Base-by-base conservation (phyloP, 306 rosid genomes). In the Erythrophleum fordii region DNA sequence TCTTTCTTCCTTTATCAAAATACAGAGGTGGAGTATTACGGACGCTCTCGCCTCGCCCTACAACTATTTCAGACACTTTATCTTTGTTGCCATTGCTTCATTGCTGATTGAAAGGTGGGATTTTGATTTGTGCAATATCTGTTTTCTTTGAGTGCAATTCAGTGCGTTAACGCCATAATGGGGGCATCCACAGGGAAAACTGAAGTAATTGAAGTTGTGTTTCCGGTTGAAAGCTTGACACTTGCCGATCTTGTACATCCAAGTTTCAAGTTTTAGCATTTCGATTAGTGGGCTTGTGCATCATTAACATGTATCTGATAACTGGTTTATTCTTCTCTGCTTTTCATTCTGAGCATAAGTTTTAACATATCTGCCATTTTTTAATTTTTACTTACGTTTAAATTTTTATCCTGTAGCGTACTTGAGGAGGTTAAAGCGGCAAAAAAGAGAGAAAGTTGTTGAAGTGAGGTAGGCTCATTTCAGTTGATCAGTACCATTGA, bases 251-350 rank as follows among this genome's bases (percentile, higher is more conserved):
- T 74, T 75, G 65, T 25, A 75, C 45, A 61, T 61, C 26, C 31
- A 56, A n/a, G 60, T 71, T 78, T 13, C 35, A 58, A 58, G 48
- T 78, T 65, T 37, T 28, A 42, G 69, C 77, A 75, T 86, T 81
- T 70, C 12, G 68, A n/a, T n/a, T n/a, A n/a, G n/a, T n/a, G 69
- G 69, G 51, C 12, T 8, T 68, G 20, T 77, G 8, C 53, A 61
- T 69, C 49, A 69, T 49, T 65, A 20, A 68, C 55, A 55, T 75
- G 20, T 6, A 23, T 49, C 4, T 45, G 17, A 11, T 45, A 49
- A 49, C 22, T 14, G n/a, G 23, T 6, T 52, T 52, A n/a, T 67
- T 68, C 39, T 41, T 65, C 16, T 53, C 61, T 81, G 60, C 14
- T 55, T 81, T 65, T 58, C 28, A 73, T 70, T 45, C 29, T 56